Base-by-base conservation (phyloP, 768 basidiomycete genomes). In the Xerocomellus chrysenteron region DNA sequence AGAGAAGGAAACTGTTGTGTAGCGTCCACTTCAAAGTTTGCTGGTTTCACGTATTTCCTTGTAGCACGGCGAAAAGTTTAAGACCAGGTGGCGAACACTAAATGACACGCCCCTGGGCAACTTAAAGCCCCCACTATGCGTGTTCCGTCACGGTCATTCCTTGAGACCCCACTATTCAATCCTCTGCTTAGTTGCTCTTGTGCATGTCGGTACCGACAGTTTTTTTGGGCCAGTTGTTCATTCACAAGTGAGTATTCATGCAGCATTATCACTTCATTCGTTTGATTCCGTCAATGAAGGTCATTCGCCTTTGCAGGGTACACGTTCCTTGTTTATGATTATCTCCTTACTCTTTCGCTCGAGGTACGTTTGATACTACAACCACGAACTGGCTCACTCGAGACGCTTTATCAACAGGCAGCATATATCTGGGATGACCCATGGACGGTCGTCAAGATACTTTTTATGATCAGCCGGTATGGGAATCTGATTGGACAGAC, bases 321-420 rank as follows among this genome's bases (percentile, higher is more conserved):
- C 24, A 46, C 66, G 17, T 37, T 71, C 3, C 66, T 70, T 6
- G 39, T 62, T 8, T 69, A 69, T 19, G 69, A 70, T 36, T 63
- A 68, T 50, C 13, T 71, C 45, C 47, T 70, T 1, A 73, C 71
- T 17, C 7, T 70, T 40, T 30, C 53, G 13, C 57, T 66, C 53
- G 71, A 73, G 57, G 69, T 67, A 32, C 12, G 63, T 61, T 10
- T 47, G 12, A 13, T 16, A 5, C 17, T 11, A 19, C 28, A 7
- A 6, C 17, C 19, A 4, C 16, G 5, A 9, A 19, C 14, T 1
- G 30, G 24, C 21, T 16, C 5, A 16, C 35, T 36, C 14, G 35
- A 36, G 37, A 52, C 19, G 9, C 26, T 39, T 37, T 21, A 36
- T 54, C 28, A n/a, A 50, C 35, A 68, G 68, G 52, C 57, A 17